Evolutionary conservation across 1,139 yeast genomes (phyloP).

Genomic region (Diutina siamensis): DNA sequence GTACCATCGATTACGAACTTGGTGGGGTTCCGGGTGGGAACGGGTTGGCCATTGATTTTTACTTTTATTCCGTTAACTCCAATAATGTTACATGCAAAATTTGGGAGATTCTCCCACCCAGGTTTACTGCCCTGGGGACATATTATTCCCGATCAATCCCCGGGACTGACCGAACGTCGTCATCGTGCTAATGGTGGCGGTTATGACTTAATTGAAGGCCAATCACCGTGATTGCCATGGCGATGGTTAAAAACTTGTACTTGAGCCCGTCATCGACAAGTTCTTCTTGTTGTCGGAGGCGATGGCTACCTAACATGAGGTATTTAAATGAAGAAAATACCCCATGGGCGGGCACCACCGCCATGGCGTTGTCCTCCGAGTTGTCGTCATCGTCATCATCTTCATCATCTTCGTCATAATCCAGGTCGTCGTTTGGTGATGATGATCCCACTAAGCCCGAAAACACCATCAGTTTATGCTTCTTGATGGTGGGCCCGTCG

Average conservation of each 20-base stretch:
- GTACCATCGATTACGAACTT: too few species aligned
- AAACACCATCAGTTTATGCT: slow-evolving; percentile 5
- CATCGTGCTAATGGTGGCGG: slow-evolving; percentile 12
- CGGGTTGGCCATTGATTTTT: not conserved
- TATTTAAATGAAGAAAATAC: slow-evolving; percentile 9
- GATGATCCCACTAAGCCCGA: not conserved
- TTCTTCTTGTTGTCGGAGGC: slow-evolving; percentile 13
- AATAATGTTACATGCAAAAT: slow-evolving; percentile 5
- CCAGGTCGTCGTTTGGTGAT: not conserved
- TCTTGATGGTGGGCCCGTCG: slow-evolving; percentile 9
- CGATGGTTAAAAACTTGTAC: slow-evolving; percentile 33
- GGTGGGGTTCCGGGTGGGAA: too few species aligned
- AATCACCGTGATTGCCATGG: slow-evolving; percentile 32
- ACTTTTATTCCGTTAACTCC: slow-evolving; percentile 5
- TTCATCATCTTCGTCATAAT: slow-evolving; percentile 7
- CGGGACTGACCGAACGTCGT: not conserved
- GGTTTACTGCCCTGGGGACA: not conserved
- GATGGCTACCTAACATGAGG: slow-evolving; percentile 18
- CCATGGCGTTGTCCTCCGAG: slow-evolving; percentile 19
- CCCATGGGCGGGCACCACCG: slow-evolving; percentile 14
- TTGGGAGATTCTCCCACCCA: not conserved
- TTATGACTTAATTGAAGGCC: slow-evolving; percentile 21
- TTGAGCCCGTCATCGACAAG: slow-evolving; percentile 32
- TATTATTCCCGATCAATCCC: not conserved
- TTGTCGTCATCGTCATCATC: slow-evolving; percentile 9